Evolutionary conservation across 495 filamentous ascomycete species (phyloP).

Genomic region (Coniosporium apollinis): DNA sequence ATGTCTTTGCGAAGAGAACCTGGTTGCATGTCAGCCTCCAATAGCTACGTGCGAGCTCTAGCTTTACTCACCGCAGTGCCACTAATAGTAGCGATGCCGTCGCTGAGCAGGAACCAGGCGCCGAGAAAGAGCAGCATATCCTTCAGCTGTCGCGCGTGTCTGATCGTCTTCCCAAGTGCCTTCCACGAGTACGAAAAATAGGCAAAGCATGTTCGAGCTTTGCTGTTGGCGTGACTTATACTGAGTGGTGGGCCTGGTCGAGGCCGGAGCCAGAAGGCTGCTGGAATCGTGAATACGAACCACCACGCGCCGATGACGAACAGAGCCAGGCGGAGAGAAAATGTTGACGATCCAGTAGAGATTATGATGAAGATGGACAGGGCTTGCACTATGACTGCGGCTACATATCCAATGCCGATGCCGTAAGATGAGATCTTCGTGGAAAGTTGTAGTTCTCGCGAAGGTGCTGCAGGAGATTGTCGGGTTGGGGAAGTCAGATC

Average conservation of each 20-base stretch:
- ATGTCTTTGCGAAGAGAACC: conserved; percentile 91
- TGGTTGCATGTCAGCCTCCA: too few relatives aligned
- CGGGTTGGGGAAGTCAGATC: conserved; percentile 12
- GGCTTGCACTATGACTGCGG: conserved; percentile 23
- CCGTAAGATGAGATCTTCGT: conserved; percentile 27
- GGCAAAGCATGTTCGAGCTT: conserved; percentile 29
- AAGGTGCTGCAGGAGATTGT: conserved; percentile 10
- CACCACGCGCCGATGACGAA: conserved; percentile 89
- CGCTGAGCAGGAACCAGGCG: conserved; percentile 88
- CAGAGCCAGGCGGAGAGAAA: conserved; percentile 32
- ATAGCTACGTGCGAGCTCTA: too few relatives aligned
- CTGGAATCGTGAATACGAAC: conserved; percentile 80
- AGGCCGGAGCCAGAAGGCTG: conserved; percentile 76
- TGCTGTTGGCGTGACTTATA: conserved; percentile 2
- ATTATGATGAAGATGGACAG: conserved; percentile 21
- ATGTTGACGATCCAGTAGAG: conserved; percentile 8
- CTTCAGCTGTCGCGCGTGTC: conserved; percentile 60
- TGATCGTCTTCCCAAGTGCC: conserved; percentile 62
- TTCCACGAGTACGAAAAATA: conserved; percentile 76
- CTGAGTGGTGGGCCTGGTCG: conserved; percentile 72
- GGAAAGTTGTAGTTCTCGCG: conserved; percentile 21
- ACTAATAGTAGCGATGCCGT: conserved; percentile 86
- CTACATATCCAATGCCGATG: conserved; percentile 26
- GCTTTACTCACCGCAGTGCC: conserved; percentile 90
- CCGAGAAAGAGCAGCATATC: conserved; percentile 78